phyloP scores from a whole-genome alignment of 1,139 yeast genomes.

The Lodderomyces parapsilosis region DNA sequence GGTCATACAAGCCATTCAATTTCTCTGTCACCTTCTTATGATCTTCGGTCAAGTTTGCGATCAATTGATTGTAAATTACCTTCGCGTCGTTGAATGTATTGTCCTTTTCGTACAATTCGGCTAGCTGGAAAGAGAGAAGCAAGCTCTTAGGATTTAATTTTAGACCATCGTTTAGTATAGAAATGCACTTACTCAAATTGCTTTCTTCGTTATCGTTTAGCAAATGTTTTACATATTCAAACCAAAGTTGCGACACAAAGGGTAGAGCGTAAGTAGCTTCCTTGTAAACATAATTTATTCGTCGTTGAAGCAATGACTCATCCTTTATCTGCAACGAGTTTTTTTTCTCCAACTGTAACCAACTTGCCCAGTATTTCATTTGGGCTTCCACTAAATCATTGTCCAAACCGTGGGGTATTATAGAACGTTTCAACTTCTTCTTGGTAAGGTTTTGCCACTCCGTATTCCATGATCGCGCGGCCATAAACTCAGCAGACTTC shows the following conservation, averaged over 20 bases:
- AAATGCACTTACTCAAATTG: slow-evolving; percentile 31
- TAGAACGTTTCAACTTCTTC: slow-evolving; percentile 37
- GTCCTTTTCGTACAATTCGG: slow-evolving; percentile 68
- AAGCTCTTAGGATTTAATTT: slow-evolving; percentile 71
- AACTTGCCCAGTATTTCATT: slow-evolving; percentile 59
- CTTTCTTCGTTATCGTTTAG: slow-evolving; percentile 33
- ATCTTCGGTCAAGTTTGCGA: slow-evolving; percentile 38
- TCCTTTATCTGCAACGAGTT: slow-evolving; percentile 66
- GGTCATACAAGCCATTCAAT: slow-evolving; percentile 26
- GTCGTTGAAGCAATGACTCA: slow-evolving; percentile 43
- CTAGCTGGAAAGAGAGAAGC: slow-evolving; percentile 62
- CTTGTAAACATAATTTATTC: slow-evolving; percentile 73
- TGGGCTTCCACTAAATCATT: slow-evolving; percentile 31
- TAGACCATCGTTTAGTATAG: slow-evolving; percentile 55
- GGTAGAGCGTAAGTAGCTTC: slow-evolving; percentile 69
- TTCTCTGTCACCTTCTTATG: slow-evolving; percentile 24
- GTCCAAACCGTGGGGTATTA: slow-evolving; percentile 28
- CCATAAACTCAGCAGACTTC: slow-evolving; percentile 84
- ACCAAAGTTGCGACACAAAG: slow-evolving; percentile 86
- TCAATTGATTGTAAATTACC: slow-evolving; percentile 48
- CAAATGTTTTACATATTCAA: slow-evolving; percentile 49
- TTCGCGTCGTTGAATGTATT: slow-evolving; percentile 53
- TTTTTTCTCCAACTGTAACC: slow-evolving; percentile 78
- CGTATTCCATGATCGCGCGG: slow-evolving; percentile 74
- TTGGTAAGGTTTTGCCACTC: slow-evolving; percentile 62